Evolutionary conservation across 768 basidiomycete genomes (phyloP).

Genomic region (Suillus weaverae): DNA sequence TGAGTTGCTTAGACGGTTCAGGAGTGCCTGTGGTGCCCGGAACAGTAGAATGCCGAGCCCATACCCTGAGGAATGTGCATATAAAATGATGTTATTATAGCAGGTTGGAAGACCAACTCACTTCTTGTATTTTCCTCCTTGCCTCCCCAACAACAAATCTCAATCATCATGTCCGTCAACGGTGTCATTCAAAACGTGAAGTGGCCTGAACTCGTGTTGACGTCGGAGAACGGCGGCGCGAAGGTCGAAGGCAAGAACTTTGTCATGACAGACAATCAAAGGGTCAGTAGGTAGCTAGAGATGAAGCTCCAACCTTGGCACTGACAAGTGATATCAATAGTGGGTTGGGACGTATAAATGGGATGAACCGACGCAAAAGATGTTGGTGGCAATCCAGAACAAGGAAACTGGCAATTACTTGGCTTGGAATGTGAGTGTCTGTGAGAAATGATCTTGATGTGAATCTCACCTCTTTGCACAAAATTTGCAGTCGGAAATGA

Average conservation of each 20-base stretch:
- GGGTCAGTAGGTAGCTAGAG: background rate
- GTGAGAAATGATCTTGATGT: background rate
- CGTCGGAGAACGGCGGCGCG: rapidly evolving
- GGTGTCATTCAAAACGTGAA: background rate
- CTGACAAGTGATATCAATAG: background rate
- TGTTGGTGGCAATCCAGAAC: background rate
- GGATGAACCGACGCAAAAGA: too few relatives aligned
- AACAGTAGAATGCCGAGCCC: background rate
- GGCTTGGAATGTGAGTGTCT: background rate
- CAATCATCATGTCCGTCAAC: background rate
- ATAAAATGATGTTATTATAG: background rate
- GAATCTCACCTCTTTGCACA: background rate
- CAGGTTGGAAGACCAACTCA: background rate
- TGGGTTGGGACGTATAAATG: too few relatives aligned
- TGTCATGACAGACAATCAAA: background rate
- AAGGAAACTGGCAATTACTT: background rate
- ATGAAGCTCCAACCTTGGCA: background rate
- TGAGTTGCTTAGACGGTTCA: background rate
- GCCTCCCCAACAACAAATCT: background rate
- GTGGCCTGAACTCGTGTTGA: background rate
- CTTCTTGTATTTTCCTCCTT: background rate
- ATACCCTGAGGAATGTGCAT: background rate
- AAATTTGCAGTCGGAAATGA: background rate
- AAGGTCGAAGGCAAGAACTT: background rate
- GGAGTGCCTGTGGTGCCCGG: background rate